phyloP scores from a whole-genome alignment of 257 asterid genomes.

The Scutellaria galericulata region DNA sequence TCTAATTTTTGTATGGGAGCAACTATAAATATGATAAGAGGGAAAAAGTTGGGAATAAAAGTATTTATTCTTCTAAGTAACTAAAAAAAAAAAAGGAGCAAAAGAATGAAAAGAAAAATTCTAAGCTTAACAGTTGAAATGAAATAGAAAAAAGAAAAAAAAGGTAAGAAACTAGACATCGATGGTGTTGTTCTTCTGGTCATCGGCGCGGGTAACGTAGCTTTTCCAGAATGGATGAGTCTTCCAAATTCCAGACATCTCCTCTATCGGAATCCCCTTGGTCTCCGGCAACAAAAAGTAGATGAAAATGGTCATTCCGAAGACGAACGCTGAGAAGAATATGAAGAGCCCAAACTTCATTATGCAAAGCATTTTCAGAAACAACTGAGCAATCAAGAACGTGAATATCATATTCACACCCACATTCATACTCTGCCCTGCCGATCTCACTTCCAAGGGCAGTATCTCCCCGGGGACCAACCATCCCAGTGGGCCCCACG shows the following conservation, averaged over 20 bases:
- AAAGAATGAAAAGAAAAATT: too few relatives aligned
- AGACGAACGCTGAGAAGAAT: constrained; percentile 36
- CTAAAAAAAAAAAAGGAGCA: too few relatives aligned
- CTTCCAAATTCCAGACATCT: neutral
- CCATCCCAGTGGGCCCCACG: constrained; percentile 51
- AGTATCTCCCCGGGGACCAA: constrained; percentile 43
- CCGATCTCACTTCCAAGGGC: constrained; percentile 41
- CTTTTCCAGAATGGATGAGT: too few relatives aligned
- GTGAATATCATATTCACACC: constrained; percentile 42
- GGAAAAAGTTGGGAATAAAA: too few relatives aligned
- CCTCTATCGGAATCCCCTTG: constrained; percentile 41
- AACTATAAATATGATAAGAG: too few relatives aligned
- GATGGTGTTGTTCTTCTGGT: too few relatives aligned
- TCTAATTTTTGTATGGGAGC: too few relatives aligned
- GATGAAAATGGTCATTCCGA: constrained; percentile 35
- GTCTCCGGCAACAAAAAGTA: constrained; percentile 34
- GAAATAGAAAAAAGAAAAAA: too few relatives aligned
- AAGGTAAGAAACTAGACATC: too few relatives aligned
- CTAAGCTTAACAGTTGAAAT: too few relatives aligned
- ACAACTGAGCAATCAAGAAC: constrained; percentile 33
- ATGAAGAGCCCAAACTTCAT: constrained; percentile 40
- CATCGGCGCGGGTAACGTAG: too few relatives aligned
- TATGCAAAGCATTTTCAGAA: constrained; percentile 34
- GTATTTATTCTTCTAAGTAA: too few relatives aligned
- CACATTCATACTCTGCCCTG: constrained; percentile 46